Percentiles rank a stretch among this genome's conserved stretches.
phyloP scores from a whole-genome alignment of 1,284 basidiomycete species.

The Marasmius fiardii region DNA sequence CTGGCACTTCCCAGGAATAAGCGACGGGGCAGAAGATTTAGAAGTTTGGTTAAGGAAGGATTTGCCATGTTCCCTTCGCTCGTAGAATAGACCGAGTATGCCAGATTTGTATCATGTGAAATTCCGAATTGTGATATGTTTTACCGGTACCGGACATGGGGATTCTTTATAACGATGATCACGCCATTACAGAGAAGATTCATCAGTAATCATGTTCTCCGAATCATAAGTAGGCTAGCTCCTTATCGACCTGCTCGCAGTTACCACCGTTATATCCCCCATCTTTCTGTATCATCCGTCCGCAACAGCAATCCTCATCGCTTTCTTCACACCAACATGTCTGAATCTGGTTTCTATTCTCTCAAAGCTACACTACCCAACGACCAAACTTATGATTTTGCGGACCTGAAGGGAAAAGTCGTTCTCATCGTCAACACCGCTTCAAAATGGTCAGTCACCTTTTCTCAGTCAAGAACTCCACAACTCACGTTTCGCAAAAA shows the following conservation, averaged over 20 bases:
- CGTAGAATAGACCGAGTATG: slow-evolving; percentile 17
- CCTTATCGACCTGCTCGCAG: background rate
- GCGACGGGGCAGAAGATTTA: slow-evolving; percentile 40
- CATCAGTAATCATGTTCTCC: slow-evolving; percentile 8
- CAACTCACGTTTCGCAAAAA: slow-evolving; percentile 8
- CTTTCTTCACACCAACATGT: slow-evolving; percentile 20
- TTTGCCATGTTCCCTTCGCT: slow-evolving; percentile 26
- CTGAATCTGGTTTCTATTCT: slow-evolving; percentile 50
- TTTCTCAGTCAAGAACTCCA: background rate
- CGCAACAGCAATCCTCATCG: too few relatives aligned
- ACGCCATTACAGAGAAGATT: slow-evolving; percentile 17
- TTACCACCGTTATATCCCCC: too few relatives aligned
- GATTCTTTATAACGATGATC: slow-evolving; percentile 15
- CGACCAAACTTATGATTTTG: slow-evolving; percentile 55
- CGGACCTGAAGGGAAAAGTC: slow-evolving; percentile 70
- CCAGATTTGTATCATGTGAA: background rate
- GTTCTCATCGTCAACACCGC: slow-evolving; percentile 75
- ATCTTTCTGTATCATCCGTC: too few relatives aligned
- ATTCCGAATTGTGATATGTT: background rate
- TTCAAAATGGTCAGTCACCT: slow-evolving; percentile 55
- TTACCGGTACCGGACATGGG: background rate
- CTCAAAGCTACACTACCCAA: slow-evolving; percentile 60
- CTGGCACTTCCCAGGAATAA: slow-evolving; percentile 42
- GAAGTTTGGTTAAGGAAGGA: slow-evolving; percentile 46
- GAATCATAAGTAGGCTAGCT: background rate